Percentiles rank a stretch among this genome's conserved stretches.
Conservation (phyloP, 2,329 filamentous ascomycete genomes). For the Cladophialophora exuberans region DNA sequence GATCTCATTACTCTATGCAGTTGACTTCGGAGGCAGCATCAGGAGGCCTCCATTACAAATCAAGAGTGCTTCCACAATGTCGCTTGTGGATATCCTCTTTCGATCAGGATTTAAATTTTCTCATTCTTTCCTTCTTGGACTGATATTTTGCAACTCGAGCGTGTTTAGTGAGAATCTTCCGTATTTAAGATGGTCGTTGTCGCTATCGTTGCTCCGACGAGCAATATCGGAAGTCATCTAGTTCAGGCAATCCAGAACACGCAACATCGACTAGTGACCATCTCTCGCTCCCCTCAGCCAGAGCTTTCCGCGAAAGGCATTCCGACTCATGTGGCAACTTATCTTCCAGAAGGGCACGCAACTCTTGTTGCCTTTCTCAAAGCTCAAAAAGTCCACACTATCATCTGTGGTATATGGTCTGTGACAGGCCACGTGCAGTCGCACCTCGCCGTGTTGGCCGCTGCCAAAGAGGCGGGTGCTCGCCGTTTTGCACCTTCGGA, state of each 20-base stretch:
- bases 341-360: conserved; percentile 2
- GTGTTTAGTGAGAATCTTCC: neutral
- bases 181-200: neutral
- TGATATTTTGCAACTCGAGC: neutral
- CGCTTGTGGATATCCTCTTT: neutral
- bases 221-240: neutral
- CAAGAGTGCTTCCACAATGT: neutral
- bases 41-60: neutral
- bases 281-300: neutral
- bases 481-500: neutral
- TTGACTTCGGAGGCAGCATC: neutral
- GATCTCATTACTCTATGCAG: neutral
- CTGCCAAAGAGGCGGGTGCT: neutral
- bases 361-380: conserved; percentile 1
- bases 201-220: neutral
- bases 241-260: neutral
- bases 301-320: neutral
- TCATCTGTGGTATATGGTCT: neutral
- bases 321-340: conserved; percentile 4
- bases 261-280: neutral
- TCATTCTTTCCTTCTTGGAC: neutral
- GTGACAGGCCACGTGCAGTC: neutral
- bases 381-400: neutral
- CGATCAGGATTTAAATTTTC: neutral
- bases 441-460: neutral